Conservation (phyloP, 2,329 filamentous ascomycete species). For the Myriosclerotinia curreyana region DNA sequence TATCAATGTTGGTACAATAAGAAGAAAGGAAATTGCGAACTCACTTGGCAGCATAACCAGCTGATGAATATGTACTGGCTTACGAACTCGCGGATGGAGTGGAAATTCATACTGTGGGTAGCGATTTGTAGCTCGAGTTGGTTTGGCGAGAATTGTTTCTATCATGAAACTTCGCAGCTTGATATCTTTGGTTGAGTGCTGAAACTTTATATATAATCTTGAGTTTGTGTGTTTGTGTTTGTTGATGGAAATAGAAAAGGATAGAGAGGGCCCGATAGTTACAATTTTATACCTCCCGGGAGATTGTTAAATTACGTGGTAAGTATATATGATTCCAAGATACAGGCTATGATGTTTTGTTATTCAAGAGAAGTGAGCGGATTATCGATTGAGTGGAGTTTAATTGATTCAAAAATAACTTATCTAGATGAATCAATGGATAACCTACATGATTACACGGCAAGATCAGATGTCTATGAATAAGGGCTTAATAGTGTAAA, state of each 20-base stretch:
- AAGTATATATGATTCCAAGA: neutral
- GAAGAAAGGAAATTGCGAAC: neutral
- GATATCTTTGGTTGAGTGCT: neutral
- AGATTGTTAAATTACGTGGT: neutral
- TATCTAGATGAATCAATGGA: neutral
- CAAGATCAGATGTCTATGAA: neutral
- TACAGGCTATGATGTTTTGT: too few species aligned
- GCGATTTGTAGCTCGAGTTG: neutral
- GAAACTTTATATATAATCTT: neutral
- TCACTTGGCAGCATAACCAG: constrained; percentile 5
- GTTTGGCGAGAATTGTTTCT: neutral
- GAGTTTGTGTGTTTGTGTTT: neutral
- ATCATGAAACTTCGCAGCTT: neutral
- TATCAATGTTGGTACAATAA: neutral
- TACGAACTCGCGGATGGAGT: neutral
- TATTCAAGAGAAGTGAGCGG: neutral
- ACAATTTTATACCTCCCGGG: neutral
- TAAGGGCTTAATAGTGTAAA: neutral
- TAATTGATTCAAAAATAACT: neutral
- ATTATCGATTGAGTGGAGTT: neutral
- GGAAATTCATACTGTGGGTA: neutral
- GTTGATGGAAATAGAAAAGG: neutral
- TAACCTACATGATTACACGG: neutral
- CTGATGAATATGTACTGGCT: constrained; percentile 2
- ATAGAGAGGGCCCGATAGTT: neutral